phyloP scores from a whole-genome alignment of 2,329 filamentous ascomycete species.

The Cladosporium sp. region DNA sequence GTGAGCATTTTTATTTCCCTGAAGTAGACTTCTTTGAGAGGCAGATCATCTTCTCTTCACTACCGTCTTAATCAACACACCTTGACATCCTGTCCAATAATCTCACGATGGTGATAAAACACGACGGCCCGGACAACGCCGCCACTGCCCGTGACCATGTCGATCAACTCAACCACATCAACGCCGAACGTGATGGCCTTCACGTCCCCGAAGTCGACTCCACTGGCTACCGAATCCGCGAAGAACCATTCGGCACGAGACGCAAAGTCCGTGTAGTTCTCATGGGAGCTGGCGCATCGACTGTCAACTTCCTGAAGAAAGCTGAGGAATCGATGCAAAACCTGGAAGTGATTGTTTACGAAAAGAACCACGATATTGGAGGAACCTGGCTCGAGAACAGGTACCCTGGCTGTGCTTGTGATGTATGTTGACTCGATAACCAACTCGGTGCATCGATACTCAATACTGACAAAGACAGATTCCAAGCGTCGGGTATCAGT shows the following conservation, averaged over 20 bases:
- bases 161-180: conserved; percentile 28
- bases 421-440: conserved; percentile 25
- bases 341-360: conserved; percentile 41
- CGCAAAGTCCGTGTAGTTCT: conserved; percentile 42
- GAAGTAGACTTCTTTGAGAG: background rate
- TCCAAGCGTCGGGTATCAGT: conserved; percentile 49
- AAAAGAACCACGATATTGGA: conserved; percentile 40
- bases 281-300: conserved; percentile 47
- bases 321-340: conserved; percentile 45
- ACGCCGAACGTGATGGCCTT: conserved; percentile 33
- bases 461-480: conserved; percentile 29
- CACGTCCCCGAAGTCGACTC: conserved; percentile 41
- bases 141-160: conserved; percentile 18
- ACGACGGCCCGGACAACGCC: conserved; percentile 20
- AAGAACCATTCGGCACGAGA: conserved; percentile 47
- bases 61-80: background rate
- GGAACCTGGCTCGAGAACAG: conserved; percentile 39
- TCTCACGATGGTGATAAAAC: conserved; percentile 15
- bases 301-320: conserved; percentile 46
- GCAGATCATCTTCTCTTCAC: background rate
- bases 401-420: conserved; percentile 47
- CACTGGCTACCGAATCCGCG: conserved; percentile 44
- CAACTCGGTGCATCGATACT: background rate
- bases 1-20: background rate
- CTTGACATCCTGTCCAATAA: background rate